A percentile compares a stretch with the other conserved stretches of the same genome.
These are phyloP conservation scores for Phalaenopsis hybrid DNA, from an alignment of 116 monocot genomes.

Conservation along the genomic window DNA sequence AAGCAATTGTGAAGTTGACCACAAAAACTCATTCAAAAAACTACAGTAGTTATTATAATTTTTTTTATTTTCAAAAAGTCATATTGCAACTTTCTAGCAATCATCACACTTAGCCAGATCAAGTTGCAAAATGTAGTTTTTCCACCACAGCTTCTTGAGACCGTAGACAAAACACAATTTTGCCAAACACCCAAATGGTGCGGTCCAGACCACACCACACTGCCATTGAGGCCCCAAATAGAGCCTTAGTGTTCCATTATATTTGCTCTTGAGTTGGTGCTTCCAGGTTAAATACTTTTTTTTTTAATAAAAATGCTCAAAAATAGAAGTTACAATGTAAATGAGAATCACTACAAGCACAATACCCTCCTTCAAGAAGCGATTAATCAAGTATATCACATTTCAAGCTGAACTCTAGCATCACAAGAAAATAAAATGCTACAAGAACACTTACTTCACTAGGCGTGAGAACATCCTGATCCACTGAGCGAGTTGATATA, in stretches of 20 bases:
- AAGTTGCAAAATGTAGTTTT: no score
- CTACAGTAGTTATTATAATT: no score
- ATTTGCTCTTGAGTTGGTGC: not conserved
- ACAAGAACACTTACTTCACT: constrained; percentile 46
- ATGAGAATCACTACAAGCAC: not conserved
- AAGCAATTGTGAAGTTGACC: no score
- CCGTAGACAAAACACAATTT: no score
- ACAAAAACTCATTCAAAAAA: no score
- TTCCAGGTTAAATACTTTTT: not conserved
- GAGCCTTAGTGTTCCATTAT: not conserved
- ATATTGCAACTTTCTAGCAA: no score
- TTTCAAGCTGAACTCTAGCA: not conserved
- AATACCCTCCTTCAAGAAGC: not conserved
- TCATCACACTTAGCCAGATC: no score
- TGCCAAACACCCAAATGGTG: no score
- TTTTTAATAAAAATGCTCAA: not conserved
- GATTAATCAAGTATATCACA: not conserved
- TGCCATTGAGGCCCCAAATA: no score
- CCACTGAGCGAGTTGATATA: constrained; percentile 85
- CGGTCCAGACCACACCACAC: no score
- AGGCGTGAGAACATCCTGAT: constrained; percentile 93
- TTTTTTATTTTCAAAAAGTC: no score
- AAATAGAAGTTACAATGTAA: not conserved
- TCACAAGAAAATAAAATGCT: not conserved
- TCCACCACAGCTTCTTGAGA: no score